Base-by-base conservation (phyloP, 2,329 filamentous ascomycete species). In the Ophiocordyceps robertsii region DNA sequence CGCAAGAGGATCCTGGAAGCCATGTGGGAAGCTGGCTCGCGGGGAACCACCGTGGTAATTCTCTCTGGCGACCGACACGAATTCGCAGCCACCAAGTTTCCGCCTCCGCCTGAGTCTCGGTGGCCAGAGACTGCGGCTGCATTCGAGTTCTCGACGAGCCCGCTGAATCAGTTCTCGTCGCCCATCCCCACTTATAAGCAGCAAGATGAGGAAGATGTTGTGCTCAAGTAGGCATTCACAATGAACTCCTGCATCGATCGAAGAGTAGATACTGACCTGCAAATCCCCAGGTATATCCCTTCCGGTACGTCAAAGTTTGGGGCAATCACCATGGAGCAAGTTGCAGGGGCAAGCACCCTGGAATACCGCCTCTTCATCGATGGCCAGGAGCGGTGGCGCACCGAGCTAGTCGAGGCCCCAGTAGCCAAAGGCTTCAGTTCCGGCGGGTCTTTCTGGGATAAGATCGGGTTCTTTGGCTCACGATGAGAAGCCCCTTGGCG, bases 1-100 rank as follows among this genome's bases (percentile, higher is more conserved):
- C 80, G 92, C 14, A 75, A 73, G 42, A 70, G 69, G 43, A 75
- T 96, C 24, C 78, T 98, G 13, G 83, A 95, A 58, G 84, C 86
- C 2, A 95, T 95, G 76, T 96, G 92, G 88, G 81, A 84, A 47
- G 80, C 84, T 0, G 81, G 85, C n/a, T 67, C 75, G 2, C 75
- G 77, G 6, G 84, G 85, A 7, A 68, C 83, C 6, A 85, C 89
- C 21, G 80, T 96, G 8, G 72, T 95, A 3, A 69, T 96, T 12
- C 69, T 98, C 11, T 92, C 84, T 14, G 92, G 92, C 1, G 92
- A 98, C 56, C 73, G 92, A n/a, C 92, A 98, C 57, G 92, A 98
- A 60, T 96, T 96, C 59, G 92, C 85, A 2, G 89, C 90, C 0
- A 96, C 90, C 0, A 79, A 81, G 39, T 82, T 83, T 64, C 82